Evolutionary conservation across 2,329 filamentous ascomycete genomes (phyloP).

Genomic region (Alternaria conjuncta): DNA sequence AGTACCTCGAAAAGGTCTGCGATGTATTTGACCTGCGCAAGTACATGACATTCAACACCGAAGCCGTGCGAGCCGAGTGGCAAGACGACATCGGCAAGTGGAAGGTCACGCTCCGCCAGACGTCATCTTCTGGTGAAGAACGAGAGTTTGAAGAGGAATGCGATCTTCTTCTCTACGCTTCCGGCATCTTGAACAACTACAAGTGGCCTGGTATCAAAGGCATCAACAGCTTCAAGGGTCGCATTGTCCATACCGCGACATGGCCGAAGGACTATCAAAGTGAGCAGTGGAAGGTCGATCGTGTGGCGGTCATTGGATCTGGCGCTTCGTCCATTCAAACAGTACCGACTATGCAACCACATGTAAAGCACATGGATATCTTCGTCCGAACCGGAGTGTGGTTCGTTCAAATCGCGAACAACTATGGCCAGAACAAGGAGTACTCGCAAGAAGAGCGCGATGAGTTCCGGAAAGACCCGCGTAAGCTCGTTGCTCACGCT

Average conservation of each 20-base stretch:
- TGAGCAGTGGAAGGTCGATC: conserved; percentile 50
- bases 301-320: conserved; percentile 55
- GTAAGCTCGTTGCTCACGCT: conserved; percentile 52
- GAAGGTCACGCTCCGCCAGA: conserved; percentile 57
- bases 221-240: conserved; percentile 55
- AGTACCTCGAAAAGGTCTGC: conserved; percentile 58
- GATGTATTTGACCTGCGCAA: conserved; percentile 58
- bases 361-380: conserved; percentile 54
- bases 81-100: conserved; percentile 57
- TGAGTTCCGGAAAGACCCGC: conserved; percentile 52
- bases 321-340: conserved; percentile 56
- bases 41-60: conserved; percentile 60
- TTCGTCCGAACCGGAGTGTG: conserved; percentile 56
- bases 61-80: conserved; percentile 58
- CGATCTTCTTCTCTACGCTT: conserved; percentile 53
- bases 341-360: conserved; percentile 56
- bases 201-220: conserved; percentile 50
- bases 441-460: conserved; percentile 54
- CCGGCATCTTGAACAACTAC: conserved; percentile 52
- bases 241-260: conserved; percentile 51
- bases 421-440: conserved; percentile 54
- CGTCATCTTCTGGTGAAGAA: conserved; percentile 37
- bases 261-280: conserved; percentile 56
- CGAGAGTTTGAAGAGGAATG: conserved; percentile 53
- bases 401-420: conserved; percentile 56